Evolutionary conservation across 1,284 basidiomycete genomes (phyloP).

Genomic region (Pterulicium gracile): DNA sequence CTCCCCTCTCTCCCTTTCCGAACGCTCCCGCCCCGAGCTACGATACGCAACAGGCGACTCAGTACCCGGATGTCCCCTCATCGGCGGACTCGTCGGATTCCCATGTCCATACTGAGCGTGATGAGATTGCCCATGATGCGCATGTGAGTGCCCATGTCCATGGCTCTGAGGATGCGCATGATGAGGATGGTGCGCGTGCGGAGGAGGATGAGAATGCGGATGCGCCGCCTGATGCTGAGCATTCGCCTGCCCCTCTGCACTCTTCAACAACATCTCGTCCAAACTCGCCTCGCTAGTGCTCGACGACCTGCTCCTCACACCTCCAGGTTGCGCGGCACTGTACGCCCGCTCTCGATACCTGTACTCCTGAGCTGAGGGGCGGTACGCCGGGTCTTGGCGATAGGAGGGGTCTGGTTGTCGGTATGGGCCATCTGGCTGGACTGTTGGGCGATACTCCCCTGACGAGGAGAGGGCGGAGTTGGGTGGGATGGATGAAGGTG

Average conservation of each 20-base stretch:
- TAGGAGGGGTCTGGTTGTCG: not conserved
- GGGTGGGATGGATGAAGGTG: no score
- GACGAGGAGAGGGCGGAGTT: no score
- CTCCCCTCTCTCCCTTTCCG: no score
- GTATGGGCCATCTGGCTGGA: no score
- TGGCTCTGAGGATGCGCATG: conserved; percentile 5
- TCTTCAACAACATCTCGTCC: conserved; percentile 37
- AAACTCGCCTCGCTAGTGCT: not conserved
- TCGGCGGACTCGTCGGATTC: no score
- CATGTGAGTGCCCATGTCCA: conserved; percentile 3
- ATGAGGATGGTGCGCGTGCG: conserved; percentile 6
- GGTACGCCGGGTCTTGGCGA: not conserved
- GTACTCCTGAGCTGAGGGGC: not conserved
- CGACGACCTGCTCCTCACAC: no score
- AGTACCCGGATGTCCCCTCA: no score
- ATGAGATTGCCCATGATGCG: conserved; percentile 5
- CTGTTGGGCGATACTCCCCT: no score
- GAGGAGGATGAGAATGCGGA: conserved; percentile 10
- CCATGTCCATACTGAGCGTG: conserved; percentile 6
- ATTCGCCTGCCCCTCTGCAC: conserved; percentile 25
- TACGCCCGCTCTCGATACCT: not conserved
- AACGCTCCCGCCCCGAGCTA: no score
- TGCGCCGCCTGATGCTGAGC: conserved; percentile 16
- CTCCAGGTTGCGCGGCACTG: no score
- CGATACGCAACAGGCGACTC: no score